Conservation (phyloP, 2,329 filamentous ascomycete genomes). For the Biscogniauxia sp. region DNA sequence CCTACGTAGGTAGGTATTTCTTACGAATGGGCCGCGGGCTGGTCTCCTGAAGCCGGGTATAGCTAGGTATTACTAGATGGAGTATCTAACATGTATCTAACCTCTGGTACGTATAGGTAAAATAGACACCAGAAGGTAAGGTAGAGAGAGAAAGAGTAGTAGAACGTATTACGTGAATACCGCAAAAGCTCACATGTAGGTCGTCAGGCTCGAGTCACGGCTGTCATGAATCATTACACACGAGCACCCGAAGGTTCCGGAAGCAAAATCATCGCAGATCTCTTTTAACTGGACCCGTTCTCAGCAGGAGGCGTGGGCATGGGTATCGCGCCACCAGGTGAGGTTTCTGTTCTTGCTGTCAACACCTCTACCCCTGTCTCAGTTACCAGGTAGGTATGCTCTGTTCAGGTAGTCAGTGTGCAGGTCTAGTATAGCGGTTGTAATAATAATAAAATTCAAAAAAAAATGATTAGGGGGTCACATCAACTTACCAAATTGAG, state of each 20-base stretch:
- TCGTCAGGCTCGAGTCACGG: background rate
- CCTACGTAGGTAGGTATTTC: too few relatives aligned
- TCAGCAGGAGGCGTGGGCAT: conserved; percentile 53
- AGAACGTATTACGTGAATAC: background rate
- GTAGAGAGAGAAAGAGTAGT: too few relatives aligned
- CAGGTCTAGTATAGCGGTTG: background rate
- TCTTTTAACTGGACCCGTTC: conserved; percentile 10
- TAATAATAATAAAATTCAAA: background rate
- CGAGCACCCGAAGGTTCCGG: background rate
- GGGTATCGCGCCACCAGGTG: conserved; percentile 71
- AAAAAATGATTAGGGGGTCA: background rate
- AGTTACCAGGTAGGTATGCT: conserved; percentile 82
- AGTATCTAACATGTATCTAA: too few relatives aligned
- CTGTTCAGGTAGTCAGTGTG: conserved; percentile 36
- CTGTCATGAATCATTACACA: background rate
- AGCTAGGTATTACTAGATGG: too few relatives aligned
- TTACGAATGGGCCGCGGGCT: too few relatives aligned
- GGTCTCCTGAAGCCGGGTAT: too few relatives aligned
- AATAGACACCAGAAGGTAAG: background rate
- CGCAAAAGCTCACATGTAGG: background rate
- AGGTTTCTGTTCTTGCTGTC: conserved; percentile 69
- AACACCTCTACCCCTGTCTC: conserved; percentile 80
- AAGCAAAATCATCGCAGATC: background rate
- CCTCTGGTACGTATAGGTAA: too few relatives aligned
- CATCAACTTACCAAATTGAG: conserved; percentile 76